Base-by-base conservation (phyloP, 2,329 filamentous ascomycete species). In the Talaromyces sp. region DNA sequence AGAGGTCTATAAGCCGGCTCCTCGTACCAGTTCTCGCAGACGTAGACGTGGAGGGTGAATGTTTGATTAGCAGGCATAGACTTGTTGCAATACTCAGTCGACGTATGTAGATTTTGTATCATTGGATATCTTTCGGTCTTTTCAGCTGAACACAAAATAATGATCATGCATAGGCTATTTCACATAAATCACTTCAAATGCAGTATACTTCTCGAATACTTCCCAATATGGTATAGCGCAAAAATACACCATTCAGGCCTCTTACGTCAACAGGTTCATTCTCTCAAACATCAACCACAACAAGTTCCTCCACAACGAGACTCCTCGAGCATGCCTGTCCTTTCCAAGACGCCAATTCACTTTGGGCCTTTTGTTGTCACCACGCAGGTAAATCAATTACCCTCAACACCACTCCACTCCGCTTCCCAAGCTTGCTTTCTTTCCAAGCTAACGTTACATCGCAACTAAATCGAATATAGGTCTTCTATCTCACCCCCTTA, bases 281-380 rank as follows among this genome's bases (percentile, higher is more conserved):
- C 5, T 19, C 24, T 19, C 43, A 4, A 46, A 11, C n/a, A 24
- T 24, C n/a, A 24, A 46, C 7, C 43, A 46, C 21, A 21, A 46
- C 48, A 51, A 17, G n/a, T 26, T 26, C 48, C 8, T 52, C 14
- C 48, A 29, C 26, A 29, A 38, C 29, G 11, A 55, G 27, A 1
- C 29, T 27, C 27, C 24, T 52, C 43, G 48, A 53, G 14, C 32
- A 61, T 62, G 58, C 32, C 61, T 17, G 41, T 17, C 21, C 58
- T 63, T 31, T 51, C 60, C 48, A 68, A 68, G 64, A 74, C 69
- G 43, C 71, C 73, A 17, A 78, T 93, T 66, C 81, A 85, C 69
- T 94, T 95, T 70, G 90, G 91, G 14, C 83, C 87, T 9, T 92
- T 89, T 70, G 80, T 89, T 61, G 89, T 95, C 58, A 90, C 89